Percentiles rank a stretch among this genome's conserved stretches.
Evolutionary conservation across 1,284 basidiomycete genomes (phyloP).

Genomic region (Ceratobasidium sp.): DNA sequence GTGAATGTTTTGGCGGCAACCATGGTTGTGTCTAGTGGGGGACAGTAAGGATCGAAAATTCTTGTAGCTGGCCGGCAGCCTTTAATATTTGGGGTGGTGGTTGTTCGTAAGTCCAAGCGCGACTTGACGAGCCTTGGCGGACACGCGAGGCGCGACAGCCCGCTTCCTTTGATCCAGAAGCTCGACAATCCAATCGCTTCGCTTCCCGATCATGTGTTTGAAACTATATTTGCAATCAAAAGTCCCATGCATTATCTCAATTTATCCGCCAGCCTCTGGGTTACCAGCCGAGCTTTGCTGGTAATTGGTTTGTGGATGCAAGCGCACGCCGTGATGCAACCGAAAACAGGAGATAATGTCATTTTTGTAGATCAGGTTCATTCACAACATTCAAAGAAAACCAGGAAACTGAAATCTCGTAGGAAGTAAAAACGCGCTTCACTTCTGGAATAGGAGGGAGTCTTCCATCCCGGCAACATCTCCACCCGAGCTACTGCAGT

Average conservation of each 20-base stretch:
- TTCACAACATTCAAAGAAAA: no score
- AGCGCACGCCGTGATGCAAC: no score
- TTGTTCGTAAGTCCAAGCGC: not conserved
- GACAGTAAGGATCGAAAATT: not conserved
- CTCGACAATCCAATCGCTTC: not conserved
- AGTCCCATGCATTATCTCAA: not conserved
- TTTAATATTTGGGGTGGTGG: not conserved
- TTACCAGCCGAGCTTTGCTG: no score
- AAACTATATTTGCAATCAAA: not conserved
- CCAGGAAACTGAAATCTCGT: no score
- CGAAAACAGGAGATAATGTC: no score
- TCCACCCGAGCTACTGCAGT: no score
- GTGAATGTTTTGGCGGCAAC: constrained; percentile 42
- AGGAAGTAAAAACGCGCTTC: no score
- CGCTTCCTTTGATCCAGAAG: constrained; percentile 5
- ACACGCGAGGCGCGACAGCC: not conserved
- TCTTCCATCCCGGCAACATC: not conserved
- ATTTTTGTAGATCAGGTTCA: no score
- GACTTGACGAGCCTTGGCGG: not conserved
- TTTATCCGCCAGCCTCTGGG: not conserved
- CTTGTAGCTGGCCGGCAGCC: not conserved
- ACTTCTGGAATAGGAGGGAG: not conserved
- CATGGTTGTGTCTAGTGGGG: constrained; percentile 11
- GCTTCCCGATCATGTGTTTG: not conserved
- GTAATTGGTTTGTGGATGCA: no score